A percentile compares a stretch with the other conserved stretches of the same genome.
Conservation (phyloP, 371 early-diverging fungal species). For the Syncephalastrum sp. region DNA sequence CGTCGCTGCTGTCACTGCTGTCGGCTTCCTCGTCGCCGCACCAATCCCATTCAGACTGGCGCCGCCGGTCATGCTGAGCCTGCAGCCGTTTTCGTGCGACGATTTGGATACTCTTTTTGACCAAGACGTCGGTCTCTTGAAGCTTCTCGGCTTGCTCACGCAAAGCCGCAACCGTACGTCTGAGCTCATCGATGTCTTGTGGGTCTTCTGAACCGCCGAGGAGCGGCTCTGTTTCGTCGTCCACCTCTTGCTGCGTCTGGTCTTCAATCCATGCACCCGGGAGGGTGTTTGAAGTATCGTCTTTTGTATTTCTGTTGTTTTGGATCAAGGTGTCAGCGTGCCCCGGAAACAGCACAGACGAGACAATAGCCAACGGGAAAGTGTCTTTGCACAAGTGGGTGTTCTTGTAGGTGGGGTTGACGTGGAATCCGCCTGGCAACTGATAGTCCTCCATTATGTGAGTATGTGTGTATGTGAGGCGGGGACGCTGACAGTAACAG, state of each 20-base stretch:
- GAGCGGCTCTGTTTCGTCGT: constrained; percentile 6
- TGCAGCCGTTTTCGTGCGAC: constrained; percentile 36
- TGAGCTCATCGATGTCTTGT: constrained; percentile 23
- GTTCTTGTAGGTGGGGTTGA: background rate
- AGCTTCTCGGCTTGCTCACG: constrained; percentile 35
- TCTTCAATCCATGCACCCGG: constrained; percentile 44
- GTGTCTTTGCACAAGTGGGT: constrained; percentile 1
- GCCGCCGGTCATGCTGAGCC: constrained; percentile 21
- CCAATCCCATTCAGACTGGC: constrained; percentile 25
- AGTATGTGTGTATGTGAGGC: too few species aligned
- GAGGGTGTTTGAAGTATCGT: constrained; percentile 10
- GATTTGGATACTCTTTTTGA: constrained; percentile 40
- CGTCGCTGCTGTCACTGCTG: background rate
- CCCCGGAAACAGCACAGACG: constrained; percentile 21
- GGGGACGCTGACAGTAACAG: too few species aligned
- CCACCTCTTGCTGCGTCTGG: constrained; percentile 9
- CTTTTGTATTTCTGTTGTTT: constrained; percentile 12
- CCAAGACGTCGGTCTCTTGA: constrained; percentile 41
- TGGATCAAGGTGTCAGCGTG: constrained; percentile 11
- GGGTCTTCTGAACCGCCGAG: constrained; percentile 10
- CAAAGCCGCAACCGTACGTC: constrained; percentile 33
- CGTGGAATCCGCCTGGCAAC: constrained; percentile 7
- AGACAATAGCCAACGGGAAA: constrained; percentile 17
- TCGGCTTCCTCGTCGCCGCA: constrained; percentile 11
- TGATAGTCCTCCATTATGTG: constrained; percentile 5